phyloP scores from a whole-genome alignment of 148 eudicot genomes.

The Vaccinium corymbosum region DNA sequence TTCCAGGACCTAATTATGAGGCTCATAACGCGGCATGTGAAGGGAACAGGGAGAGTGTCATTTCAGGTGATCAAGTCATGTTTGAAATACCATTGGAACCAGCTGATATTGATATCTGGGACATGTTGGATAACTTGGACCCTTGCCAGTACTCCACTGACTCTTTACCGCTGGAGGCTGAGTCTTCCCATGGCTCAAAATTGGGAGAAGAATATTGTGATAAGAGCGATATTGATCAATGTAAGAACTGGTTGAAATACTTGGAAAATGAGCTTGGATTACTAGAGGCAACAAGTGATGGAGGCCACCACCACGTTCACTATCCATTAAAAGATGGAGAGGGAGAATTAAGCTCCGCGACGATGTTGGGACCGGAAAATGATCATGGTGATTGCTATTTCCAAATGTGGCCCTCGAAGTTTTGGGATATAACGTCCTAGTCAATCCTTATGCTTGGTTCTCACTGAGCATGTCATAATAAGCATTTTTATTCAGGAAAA shows the following conservation, averaged over 20 bases:
- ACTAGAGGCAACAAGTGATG: conserved; percentile 4
- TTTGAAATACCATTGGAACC: conserved; percentile 26
- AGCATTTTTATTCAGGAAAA: background rate
- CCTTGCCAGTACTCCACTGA: background rate
- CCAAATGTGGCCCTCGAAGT: background rate
- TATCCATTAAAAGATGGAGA: background rate
- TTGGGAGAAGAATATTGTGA: background rate
- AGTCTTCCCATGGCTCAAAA: conserved; percentile 3
- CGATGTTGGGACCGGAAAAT: background rate
- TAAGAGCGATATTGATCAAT: conserved; percentile 4
- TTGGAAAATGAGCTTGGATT: conserved; percentile 44
- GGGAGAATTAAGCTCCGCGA: background rate
- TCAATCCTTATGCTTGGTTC: background rate
- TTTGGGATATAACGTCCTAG: conserved; percentile 5
- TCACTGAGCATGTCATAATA: background rate
- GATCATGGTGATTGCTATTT: background rate
- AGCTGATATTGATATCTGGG: conserved; percentile 32
- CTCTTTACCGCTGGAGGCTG: conserved; percentile 2
- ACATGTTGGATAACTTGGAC: conserved; percentile 29
- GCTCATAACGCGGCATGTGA: background rate
- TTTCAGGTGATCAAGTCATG: conserved; percentile 9
- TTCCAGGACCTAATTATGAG: background rate
- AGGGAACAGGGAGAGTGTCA: background rate
- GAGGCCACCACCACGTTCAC: background rate
- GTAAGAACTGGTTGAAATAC: conserved; percentile 25